phyloP scores from a whole-genome alignment of 1,284 basidiomycete genomes.

The Hemileia vastatrix region DNA sequence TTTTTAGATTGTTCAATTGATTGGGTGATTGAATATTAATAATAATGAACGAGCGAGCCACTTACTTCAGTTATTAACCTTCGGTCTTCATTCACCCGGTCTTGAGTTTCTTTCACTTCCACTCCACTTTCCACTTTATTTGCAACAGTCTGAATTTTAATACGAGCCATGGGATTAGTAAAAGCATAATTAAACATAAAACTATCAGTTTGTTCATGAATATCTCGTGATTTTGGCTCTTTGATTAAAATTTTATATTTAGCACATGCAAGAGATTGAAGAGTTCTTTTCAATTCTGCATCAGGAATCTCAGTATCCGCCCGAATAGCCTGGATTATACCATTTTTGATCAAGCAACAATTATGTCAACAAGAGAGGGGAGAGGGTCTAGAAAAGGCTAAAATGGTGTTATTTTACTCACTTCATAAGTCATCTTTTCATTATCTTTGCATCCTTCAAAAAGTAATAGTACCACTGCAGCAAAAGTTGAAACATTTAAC shows the following conservation, averaged over 20 bases:
- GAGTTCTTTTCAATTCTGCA: conserved; percentile 70
- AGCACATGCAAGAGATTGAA: conserved; percentile 94
- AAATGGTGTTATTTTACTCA: conserved; percentile 39
- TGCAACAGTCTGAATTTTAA: conserved; percentile 88
- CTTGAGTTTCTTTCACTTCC: conserved; percentile 82
- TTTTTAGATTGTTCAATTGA: conserved; percentile 1
- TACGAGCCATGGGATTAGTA: conserved; percentile 66
- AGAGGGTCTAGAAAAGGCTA: neutral
- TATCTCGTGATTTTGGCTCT: conserved; percentile 74
- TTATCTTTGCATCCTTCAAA: conserved; percentile 66
- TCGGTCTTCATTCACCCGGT: conserved; percentile 84
- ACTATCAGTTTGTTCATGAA: conserved; percentile 57
- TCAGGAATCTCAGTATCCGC: conserved; percentile 63
- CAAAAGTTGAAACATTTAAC: conserved; percentile 84
- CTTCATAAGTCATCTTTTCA: conserved; percentile 64
- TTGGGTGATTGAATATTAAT: conserved; percentile 5
- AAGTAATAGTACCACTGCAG: conserved; percentile 73
- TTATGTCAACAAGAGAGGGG: neutral
- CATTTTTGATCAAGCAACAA: neutral
- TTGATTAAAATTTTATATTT: conserved; percentile 91
- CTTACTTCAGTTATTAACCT: conserved; percentile 78
- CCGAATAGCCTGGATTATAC: conserved; percentile 48
- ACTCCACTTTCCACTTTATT: conserved; percentile 72
- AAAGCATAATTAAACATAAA: conserved; percentile 87
- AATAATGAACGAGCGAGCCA: conserved; percentile 21